phyloP scores from a whole-genome alignment of 2,329 filamentous ascomycete species.

The Fusarium chuoi region DNA sequence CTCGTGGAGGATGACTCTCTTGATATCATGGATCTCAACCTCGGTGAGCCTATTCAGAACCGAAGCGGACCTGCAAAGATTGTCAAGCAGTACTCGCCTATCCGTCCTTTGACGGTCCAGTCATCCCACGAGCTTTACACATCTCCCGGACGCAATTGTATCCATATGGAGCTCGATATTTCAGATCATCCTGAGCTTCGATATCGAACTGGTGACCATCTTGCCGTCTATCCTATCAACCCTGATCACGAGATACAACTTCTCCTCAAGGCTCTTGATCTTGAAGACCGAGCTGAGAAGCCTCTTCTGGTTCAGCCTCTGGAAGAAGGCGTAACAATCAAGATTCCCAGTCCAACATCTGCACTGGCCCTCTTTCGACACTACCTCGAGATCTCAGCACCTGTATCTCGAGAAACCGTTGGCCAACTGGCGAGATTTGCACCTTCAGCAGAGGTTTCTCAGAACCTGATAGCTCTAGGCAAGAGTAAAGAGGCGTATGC shows the following conservation, averaged over 20 bases:
- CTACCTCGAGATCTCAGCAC: slow-evolving; percentile 56
- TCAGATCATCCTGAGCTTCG: slow-evolving; percentile 40
- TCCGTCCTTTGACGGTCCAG: slow-evolving; percentile 25
- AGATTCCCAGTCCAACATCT: slow-evolving; percentile 54
- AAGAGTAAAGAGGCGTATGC: slow-evolving; percentile 39
- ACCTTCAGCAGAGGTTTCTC: slow-evolving; percentile 58
- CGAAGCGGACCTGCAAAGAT: slow-evolving; percentile 33
- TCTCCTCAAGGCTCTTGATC: slow-evolving; percentile 46
- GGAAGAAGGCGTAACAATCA: slow-evolving; percentile 24
- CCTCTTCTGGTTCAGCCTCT: slow-evolving; percentile 40
- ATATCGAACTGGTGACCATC: slow-evolving; percentile 55
- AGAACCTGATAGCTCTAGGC: slow-evolving; percentile 5
- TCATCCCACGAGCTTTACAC: slow-evolving; percentile 32
- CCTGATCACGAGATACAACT: slow-evolving; percentile 48
- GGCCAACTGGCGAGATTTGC: slow-evolving; percentile 55
- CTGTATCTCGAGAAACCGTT: slow-evolving; percentile 54
- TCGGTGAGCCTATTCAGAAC: slow-evolving; percentile 36
- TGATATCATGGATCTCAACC: slow-evolving; percentile 36
- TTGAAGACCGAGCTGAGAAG: slow-evolving; percentile 29
- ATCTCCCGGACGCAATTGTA: slow-evolving; percentile 43
- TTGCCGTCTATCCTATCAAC: slow-evolving; percentile 54
- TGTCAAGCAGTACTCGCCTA: slow-evolving; percentile 36
- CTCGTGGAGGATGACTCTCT: slow-evolving; percentile 40
- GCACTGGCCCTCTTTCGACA: slow-evolving; percentile 53
- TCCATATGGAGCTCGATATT: slow-evolving; percentile 53